Evolutionary conservation across 176 grass and related monocot genomes (phyloP), one percentile per base, ranked within the genome.

Genomic region (Areca catechu): DNA sequence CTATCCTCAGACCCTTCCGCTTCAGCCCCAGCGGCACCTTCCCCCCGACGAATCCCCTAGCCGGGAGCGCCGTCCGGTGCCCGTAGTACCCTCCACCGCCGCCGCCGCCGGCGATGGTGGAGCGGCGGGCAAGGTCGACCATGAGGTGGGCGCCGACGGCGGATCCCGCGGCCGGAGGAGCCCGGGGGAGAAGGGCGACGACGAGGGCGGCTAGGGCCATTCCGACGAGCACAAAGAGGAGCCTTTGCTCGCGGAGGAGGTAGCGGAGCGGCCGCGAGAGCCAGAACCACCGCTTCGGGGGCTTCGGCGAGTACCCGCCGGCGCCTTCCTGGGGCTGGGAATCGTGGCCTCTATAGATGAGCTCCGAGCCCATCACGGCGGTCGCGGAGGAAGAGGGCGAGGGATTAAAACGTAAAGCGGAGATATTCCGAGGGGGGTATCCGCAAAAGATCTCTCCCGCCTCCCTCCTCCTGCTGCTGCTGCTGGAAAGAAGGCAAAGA

Each of bases 1-100:
- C 79, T 43, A 95, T 84, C 37, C 90, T 77, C 19, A 86, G 67
- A 5, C 73, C 85, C 76, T 86, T 89, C 3, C 83, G 73, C 85
- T 89, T 89, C n/a, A 95, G 66, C 63, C 90, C 90, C 1, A 95
- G 71, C 12, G 90, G 90, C 56, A 95, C 69, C 73, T 95, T 95
- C 2, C 79, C 82, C 22, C 79, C 90, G 3, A 80, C 76, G 69
- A 82, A 89, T 10, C 81, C 78, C 24, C 69, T 62, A 27, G 27
- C 37, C 22, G 51, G 1, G 3, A 61, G 16, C 49, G 69, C 58
- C n/a, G 15, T 22, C 49, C 69, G 48, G 9, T 70, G 54, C 21
- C 37, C 4, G 7, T 29, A 25, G 3, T 27, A 21, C 6, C 56
- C 24, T 19, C 37, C 7, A 25, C 60, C 61, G 24, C n/a, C 7